A percentile compares a stretch with the other conserved stretches of the same genome.
phyloP scores from a whole-genome alignment of 2,329 filamentous ascomycete genomes.

The Fonsecaea monophora region DNA sequence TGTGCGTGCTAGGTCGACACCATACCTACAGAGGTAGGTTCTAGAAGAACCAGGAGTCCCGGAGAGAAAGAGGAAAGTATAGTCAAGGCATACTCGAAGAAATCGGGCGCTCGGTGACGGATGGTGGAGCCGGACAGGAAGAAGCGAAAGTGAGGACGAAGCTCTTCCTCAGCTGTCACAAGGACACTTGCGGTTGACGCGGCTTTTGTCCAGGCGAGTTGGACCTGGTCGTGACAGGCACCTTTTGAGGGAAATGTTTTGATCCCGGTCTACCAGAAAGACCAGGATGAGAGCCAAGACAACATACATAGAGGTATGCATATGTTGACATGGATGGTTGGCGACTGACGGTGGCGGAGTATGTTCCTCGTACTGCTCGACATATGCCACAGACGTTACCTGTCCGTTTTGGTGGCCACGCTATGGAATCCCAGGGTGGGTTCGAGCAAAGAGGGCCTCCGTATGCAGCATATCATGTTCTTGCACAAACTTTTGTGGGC shows the following conservation, averaged over 20 bases:
- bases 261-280: too few species aligned
- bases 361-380: too few species aligned
- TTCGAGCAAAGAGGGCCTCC: constrained; percentile 45
- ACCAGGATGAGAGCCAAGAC: too few species aligned
- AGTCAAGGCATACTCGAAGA: not conserved
- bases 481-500: constrained; percentile 8
- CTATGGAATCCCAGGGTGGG: constrained; percentile 42
- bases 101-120: not conserved
- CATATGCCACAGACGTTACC: too few species aligned
- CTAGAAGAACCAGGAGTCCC: not conserved
- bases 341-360: not conserved
- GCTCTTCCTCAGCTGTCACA: not conserved
- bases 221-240: not conserved
- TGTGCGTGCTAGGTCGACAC: not conserved
- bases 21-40: not conserved
- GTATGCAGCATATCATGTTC: constrained; percentile 33
- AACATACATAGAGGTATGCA: too few species aligned
- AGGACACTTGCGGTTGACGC: not conserved
- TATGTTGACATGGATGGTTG: not conserved
- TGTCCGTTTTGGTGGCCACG: too few species aligned
- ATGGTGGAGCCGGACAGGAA: not conserved
- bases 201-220: constrained; percentile 31
- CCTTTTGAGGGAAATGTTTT: not conserved
- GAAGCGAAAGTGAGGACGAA: not conserved
- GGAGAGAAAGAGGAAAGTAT: not conserved